A percentile compares a stretch with the other conserved stretches of the same genome.
These are phyloP conservation scores for Vaccinium vitisidaea DNA, from an alignment of 148 eudicot genomes.

Conservation along the genomic window DNA sequence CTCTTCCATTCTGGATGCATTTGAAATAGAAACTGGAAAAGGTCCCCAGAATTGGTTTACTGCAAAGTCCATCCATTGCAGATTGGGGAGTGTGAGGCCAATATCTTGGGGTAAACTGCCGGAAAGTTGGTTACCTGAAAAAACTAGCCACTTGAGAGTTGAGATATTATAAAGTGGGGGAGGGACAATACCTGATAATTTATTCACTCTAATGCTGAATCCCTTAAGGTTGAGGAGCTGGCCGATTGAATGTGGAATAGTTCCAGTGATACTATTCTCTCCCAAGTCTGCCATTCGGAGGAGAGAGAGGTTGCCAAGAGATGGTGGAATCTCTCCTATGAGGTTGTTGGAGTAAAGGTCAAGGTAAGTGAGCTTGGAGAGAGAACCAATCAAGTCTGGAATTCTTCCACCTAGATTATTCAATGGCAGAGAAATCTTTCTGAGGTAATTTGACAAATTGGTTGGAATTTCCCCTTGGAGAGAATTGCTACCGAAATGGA, in stretches of 20 bases:
- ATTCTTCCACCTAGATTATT: background rate
- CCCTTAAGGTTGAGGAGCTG: accelerated
- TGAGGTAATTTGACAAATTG: background rate
- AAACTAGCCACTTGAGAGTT: background rate
- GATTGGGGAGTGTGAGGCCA: background rate
- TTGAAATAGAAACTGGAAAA: background rate
- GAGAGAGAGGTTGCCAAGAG: too few species aligned
- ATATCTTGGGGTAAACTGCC: too few species aligned
- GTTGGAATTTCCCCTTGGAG: background rate
- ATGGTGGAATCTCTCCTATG: too few species aligned
- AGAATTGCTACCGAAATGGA: background rate
- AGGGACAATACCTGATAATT: background rate
- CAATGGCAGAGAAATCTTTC: accelerated
- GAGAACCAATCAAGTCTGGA: background rate
- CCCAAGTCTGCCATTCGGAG: background rate
- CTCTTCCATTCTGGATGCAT: background rate
- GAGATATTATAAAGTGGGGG: background rate
- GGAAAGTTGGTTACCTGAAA: background rate
- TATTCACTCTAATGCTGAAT: background rate
- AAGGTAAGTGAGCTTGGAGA: background rate
- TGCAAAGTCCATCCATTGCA: background rate
- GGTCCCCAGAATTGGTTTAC: background rate
- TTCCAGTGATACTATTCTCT: too few species aligned
- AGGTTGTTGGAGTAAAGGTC: accelerated
- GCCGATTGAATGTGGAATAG: background rate